Evolutionary conservation across 2,329 filamentous ascomycete species (phyloP), one percentile per base, ranked within the genome.

Genomic region (Penicillium janthinellum): DNA sequence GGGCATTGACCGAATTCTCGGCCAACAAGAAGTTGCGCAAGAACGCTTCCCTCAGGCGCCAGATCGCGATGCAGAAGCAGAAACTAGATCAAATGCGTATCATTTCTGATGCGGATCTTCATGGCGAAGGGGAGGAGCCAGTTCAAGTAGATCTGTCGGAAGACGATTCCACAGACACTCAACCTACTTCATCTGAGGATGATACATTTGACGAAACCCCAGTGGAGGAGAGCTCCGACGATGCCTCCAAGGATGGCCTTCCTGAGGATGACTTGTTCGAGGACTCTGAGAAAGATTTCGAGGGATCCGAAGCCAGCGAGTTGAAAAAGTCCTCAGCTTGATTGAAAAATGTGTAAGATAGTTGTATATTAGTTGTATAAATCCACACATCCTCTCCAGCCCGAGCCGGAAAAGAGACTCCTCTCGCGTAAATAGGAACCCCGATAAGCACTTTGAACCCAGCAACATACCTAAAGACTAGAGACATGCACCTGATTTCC

Each of bases 1-100:
- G 82, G 8, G 84, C 84, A 14, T 79, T 92, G 34, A 80, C 79
- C 34, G 79, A 84, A 31, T 83, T 92, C 64, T 85, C 81, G 61
- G 69, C 75, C 60, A 76, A 76, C 70, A 75, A 76, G 60, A 74
- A 75, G 48, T 62, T 80, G 28, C 68, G 75, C 35, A 76, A 75
- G 57, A 72, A 77, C 51, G 71, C 76, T 38, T 77, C 75, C 20
- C 67, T 74, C 53, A 72, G 64, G 25, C 75, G 73, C 31, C 74
- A 77, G 56, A 75, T 76, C 59, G 70, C 71, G 3, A 56, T 78
- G 56, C 68, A 75, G 54, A 76, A 75, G 63, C 75, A 77, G 58
- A 66, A 71, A 11, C 54, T 65, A 22, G 67, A 70, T 37, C 67
- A 73, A 53, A 58, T 70, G 56, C 62, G 65, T 15, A 53, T 74